Percentiles rank a stretch among this genome's conserved stretches.
Conservation (phyloP, 2,329 filamentous ascomycete species). For the Trichoderma semiorbis region DNA sequence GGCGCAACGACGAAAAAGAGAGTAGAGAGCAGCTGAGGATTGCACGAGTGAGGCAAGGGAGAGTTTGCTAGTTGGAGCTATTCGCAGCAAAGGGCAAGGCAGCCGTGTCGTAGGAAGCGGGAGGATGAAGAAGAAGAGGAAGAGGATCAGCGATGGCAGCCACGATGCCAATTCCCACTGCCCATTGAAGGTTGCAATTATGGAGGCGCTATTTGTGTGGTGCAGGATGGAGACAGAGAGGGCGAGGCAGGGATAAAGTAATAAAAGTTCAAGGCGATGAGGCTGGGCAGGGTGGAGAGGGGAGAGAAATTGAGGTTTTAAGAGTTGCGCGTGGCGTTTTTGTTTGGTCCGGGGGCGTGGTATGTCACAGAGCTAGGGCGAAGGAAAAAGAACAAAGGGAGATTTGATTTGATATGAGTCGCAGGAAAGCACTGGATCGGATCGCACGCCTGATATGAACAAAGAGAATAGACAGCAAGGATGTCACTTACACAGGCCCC, state of each 20-base stretch:
- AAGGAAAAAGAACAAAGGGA: background rate
- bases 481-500: slow-evolving; percentile 19
- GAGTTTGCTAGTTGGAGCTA: background rate
- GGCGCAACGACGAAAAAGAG: background rate
- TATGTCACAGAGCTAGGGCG: background rate
- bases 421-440: background rate
- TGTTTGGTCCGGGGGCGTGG: background rate
- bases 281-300: background rate
- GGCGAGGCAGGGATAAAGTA: slow-evolving; percentile 10
- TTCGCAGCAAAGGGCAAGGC: background rate
- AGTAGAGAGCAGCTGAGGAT: background rate
- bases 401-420: background rate
- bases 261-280: background rate
- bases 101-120: background rate
- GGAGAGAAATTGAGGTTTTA: background rate
- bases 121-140: background rate
- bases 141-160: background rate
- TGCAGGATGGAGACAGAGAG: background rate
- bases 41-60: background rate
- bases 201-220: background rate
- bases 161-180: background rate
- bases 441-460: background rate
- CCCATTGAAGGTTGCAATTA: background rate
- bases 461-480: background rate
- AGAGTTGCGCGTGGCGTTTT: background rate